Conservation (phyloP, 768 basidiomycete genomes). For the Chiua virens region DNA sequence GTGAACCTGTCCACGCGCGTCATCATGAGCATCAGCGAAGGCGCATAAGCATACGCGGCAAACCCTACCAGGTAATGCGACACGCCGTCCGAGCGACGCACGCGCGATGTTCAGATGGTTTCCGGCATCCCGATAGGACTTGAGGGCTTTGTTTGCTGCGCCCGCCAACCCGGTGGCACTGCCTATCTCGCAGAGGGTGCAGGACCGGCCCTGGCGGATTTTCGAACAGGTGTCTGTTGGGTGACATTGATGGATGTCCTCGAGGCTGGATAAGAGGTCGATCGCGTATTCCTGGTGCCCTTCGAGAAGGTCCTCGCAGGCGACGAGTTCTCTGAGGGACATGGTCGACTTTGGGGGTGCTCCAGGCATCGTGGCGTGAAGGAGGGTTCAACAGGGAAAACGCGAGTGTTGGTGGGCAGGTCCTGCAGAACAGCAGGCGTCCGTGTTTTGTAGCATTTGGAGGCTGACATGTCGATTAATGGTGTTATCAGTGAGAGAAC, state of each 20-base stretch:
- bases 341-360: background rate
- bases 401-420: too few species aligned
- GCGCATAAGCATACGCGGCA: background rate
- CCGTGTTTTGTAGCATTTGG: background rate
- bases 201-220: background rate
- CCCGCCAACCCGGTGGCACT: conserved; percentile 8
- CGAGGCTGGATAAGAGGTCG: conserved; percentile 11
- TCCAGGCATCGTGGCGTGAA: conserved; percentile 2
- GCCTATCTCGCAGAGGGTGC: conserved; percentile 14
- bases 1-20: background rate
- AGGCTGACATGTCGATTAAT: conserved; percentile 8
- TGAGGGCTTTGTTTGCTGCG: conserved; percentile 2
- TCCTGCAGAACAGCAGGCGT: background rate
- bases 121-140: conserved; percentile 1
- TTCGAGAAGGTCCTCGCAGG: conserved; percentile 15
- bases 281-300: conserved; percentile 6
- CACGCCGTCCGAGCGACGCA: conserved; percentile 1
- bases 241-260: conserved; percentile 1
- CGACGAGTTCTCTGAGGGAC: conserved; percentile 13
- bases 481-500: background rate
- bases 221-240: background rate
- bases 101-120: conserved; percentile 7
- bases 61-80: background rate
- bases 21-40: background rate
- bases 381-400: background rate